These are phyloP conservation scores for Suhomyces sp. DNA, from an alignment of 805 yeast species.

Conservation along the genomic window DNA sequence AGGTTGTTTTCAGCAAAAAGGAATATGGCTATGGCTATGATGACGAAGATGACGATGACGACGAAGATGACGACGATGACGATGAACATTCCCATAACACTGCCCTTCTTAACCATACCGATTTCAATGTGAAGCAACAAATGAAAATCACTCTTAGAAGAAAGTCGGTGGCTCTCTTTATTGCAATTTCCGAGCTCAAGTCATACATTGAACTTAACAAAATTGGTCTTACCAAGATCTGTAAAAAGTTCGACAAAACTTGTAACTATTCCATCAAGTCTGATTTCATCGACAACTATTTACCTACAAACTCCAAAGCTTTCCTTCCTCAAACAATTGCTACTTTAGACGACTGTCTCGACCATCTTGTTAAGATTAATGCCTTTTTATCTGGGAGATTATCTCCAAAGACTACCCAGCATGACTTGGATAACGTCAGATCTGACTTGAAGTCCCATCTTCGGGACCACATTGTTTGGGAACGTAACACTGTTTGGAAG, in stretches of 20 bases:
- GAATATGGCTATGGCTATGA: constrained; percentile 11
- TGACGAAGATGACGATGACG: constrained; percentile 33
- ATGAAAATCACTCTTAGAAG: constrained; percentile 63
- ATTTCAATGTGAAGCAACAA: constrained; percentile 51
- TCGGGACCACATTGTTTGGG: constrained; percentile 95
- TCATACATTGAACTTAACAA: constrained; percentile 81
- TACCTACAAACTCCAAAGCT: constrained; percentile 51
- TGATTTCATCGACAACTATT: constrained; percentile 49
- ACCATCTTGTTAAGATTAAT: constrained; percentile 52
- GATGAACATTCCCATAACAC: constrained; percentile 32
- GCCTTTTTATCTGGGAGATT: constrained; percentile 42
- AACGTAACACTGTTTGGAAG: constrained; percentile 96
- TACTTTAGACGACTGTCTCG: constrained; percentile 50
- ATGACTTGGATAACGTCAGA: constrained; percentile 43
- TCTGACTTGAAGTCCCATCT: constrained; percentile 52
- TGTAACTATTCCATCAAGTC: constrained; percentile 58
- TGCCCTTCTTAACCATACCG: constrained; percentile 50
- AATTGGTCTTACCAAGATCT: constrained; percentile 86
- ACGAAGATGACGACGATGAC: constrained; percentile 31
- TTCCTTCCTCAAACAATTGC: constrained; percentile 45
- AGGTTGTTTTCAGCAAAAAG: constrained; percentile 1
- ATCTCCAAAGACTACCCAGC: constrained; percentile 48
- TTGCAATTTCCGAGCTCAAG: constrained; percentile 74
- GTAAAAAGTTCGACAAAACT: constrained; percentile 90
- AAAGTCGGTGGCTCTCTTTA: constrained; percentile 64